These are phyloP conservation scores for Paraleonurus japonicus DNA, from an alignment of 257 asterid genomes.

Conservation along the genomic window DNA sequence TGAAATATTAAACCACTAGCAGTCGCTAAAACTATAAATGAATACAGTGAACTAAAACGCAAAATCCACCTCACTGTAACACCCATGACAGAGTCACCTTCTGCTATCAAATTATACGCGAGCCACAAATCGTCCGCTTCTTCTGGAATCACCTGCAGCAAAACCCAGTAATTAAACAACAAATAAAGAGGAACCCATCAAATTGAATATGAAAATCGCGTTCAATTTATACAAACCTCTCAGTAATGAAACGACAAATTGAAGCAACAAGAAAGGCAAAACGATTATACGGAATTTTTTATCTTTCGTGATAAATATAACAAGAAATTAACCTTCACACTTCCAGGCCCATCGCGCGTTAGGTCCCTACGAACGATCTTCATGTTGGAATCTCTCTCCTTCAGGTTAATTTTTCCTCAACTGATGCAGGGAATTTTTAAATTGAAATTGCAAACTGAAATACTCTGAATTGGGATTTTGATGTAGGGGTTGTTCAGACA, in stretches of 20 bases:
- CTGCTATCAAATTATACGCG: conserved; percentile 73
- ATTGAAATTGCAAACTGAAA: background rate
- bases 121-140: conserved; percentile 95
- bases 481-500: background rate
- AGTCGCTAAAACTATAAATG: background rate
- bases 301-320: background rate
- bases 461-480: background rate
- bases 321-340: conserved; percentile 61
- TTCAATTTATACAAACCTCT: background rate
- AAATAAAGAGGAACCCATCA: background rate
- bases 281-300: background rate
- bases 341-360: conserved; percentile 71
- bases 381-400: conserved; percentile 35
- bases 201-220: background rate
- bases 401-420: background rate
- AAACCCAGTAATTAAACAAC: conserved; percentile 22
- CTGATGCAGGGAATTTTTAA: background rate
- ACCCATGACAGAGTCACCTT: conserved; percentile 72
- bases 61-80: conserved; percentile 64
- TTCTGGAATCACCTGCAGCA: conserved; percentile 74
- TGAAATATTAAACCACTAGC: background rate
- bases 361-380: conserved; percentile 66
- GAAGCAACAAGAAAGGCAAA: background rate
- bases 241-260: background rate
- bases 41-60: background rate